These are phyloP conservation scores for Lumnitzera racemosa DNA, from an alignment of 345 rosid genomes.

Conservation along the genomic window DNA sequence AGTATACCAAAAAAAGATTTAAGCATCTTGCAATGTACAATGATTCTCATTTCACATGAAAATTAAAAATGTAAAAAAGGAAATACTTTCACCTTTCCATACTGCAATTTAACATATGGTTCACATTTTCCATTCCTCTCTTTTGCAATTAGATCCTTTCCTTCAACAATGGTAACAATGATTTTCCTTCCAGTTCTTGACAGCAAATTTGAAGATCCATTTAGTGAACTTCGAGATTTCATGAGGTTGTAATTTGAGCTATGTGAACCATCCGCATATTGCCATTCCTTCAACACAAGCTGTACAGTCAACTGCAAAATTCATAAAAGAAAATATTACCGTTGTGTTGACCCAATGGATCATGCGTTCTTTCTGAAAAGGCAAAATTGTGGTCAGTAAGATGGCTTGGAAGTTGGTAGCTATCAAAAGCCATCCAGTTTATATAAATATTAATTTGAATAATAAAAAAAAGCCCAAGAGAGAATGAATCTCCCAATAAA, in stretches of 20 bases:
- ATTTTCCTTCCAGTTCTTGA: slow-evolving; percentile 74
- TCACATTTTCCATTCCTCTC: slow-evolving; percentile 64
- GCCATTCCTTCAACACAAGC: slow-evolving; percentile 92
- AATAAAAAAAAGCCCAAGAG: too few species aligned
- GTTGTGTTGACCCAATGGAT: too few species aligned
- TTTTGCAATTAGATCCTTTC: slow-evolving; percentile 54
- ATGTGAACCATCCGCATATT: slow-evolving; percentile 86
- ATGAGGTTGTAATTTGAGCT: slow-evolving; percentile 35
- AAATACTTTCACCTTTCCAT: slow-evolving; percentile 58
- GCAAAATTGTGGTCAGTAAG: too few species aligned
- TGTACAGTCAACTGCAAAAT: slow-evolving; percentile 59
- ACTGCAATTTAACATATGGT: slow-evolving; percentile 80
- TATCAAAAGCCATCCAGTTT: too few species aligned
- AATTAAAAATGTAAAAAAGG: background rate
- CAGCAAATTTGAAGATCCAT: slow-evolving; percentile 45
- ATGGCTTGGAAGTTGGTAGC: too few species aligned
- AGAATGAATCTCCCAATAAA: too few species aligned
- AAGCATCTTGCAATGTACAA: background rate
- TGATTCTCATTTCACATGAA: background rate
- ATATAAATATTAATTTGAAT: too few species aligned
- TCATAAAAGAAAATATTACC: too few species aligned
- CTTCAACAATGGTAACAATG: slow-evolving; percentile 46
- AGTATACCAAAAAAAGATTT: background rate
- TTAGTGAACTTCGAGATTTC: slow-evolving; percentile 37
- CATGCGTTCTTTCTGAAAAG: too few species aligned